Evolutionary conservation across 371 early-diverging fungal species (phyloP), one percentile per base, ranked within the genome.

Genomic region (Apophysomyces variabilis): DNA sequence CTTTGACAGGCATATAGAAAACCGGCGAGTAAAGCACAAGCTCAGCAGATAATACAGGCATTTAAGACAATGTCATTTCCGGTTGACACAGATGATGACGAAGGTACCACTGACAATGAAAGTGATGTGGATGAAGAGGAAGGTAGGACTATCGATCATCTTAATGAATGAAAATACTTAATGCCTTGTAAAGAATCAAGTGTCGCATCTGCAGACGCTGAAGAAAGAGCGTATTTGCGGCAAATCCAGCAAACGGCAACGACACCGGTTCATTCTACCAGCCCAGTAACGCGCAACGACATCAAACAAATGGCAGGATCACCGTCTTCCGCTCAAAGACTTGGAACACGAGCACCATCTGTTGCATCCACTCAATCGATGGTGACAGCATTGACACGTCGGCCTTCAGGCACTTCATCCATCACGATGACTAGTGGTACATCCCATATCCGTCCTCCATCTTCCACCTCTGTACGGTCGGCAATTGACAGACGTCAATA

Each of bases 41-140:
- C 78, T 36, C 78, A 75, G 39, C 75, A 76, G 57, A 80, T 72
- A 47, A 80, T 83, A 58, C 82, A 82, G 46, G 77, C 79, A 44
- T 76, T 79, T 62, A 66, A 76, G 8, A 41, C 66, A 7, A 71
- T 73, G 68, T 71, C 68, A 37, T 64, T 74, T 26, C 64, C 71
- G 12, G 72, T 43, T 39, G 66, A 59, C 18, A 54, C 61, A 7
- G 69, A 62, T 5, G 65, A 69, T 32, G 72, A 71, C 12, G 70
- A 72, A 18, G 73, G 70, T 39, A 67, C 58, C 7, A 66, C 63
- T 5, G 73, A 63, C n/a, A 59, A 70, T 45, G 58, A 62, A 11
- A 39, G 56, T 39, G 66, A 65, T 38, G 62, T 54, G 4, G 68
- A 65, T 58, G 54, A 58, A 16, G 37, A n/a, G 46, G 14, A 7